Evolutionary conservation across 108 stramenopile species (phyloP), one percentile per base, ranked within the genome.

Genomic region (Epipyxis sp.): DNA sequence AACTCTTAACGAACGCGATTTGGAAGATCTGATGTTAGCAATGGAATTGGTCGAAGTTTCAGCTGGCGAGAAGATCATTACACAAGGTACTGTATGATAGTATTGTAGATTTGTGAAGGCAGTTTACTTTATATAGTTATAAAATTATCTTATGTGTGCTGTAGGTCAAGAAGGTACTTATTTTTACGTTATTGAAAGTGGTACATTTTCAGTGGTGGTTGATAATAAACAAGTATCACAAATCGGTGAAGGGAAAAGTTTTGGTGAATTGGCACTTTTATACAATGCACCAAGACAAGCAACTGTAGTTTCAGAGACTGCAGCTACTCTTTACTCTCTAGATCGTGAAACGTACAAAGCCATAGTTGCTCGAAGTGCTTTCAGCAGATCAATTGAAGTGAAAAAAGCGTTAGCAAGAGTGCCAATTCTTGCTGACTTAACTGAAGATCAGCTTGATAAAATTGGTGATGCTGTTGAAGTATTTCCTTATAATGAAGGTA

Each of bases 151-250:
- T n/a, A n/a, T n/a, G n/a, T n/a, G n/a, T n/a, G n/a, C n/a, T n/a
- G n/a, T n/a, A n/a, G 54, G n/a, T 6, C 10, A 74, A 25, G 71
- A 74, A 27, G 94, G 94, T 0, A 65, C 78, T 37, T 85, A 87
- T 69, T 94, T 94, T 69, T 94, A 94, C 69, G 86, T 93, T 1
- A 91, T 94, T 35, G 85, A 87, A 50, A 82, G 79, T 29, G 94
- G 94, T 37, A 87, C 90, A 74, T 92, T 94, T 1, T 90, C 91
- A 81, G 90, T 93, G 54, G 86, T 87, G 82, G 90, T 90, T 27
- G 50, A 74, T 74, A 57, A 74, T 3, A 74, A 46, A 32, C 3
- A 37, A 27, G 71, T 74, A 10, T 37, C 46, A 10, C 16, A 39
- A 27, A 6, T 74, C 3, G 3, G n/a, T 13, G 13, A 13, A 27